A percentile compares a stretch with the other conserved stretches of the same genome.
Evolutionary conservation across 768 basidiomycete species (phyloP).

Genomic region (Auricularia auricula-judae): DNA sequence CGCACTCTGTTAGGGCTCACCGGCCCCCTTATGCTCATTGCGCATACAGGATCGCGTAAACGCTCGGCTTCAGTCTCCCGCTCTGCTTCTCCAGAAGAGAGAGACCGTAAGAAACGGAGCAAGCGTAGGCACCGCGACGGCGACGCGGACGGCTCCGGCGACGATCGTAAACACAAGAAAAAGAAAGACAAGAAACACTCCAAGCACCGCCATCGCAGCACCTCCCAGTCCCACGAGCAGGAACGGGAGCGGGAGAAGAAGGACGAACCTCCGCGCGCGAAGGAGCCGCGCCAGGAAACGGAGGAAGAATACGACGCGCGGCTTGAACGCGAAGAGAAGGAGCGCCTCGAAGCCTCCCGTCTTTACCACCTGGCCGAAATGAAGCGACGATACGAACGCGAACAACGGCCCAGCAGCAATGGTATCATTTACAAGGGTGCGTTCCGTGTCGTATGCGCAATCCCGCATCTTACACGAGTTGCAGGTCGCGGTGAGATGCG

Average conservation of each 20-base stretch:
- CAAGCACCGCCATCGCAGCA: conserved; percentile 1
- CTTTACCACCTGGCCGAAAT: not conserved
- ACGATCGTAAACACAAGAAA: conserved; percentile 14
- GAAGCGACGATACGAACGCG: conserved; percentile 2
- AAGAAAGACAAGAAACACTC: conserved; percentile 17
- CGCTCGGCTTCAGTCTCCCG: not conserved
- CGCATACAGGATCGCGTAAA: not conserved
- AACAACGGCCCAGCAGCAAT: not conserved
- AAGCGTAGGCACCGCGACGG: conserved; percentile 7
- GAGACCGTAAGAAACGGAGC: conserved; percentile 8
- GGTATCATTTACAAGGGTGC: conserved; percentile 5
- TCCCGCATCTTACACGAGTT: not conserved
- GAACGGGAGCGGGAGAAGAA: conserved; percentile 9
- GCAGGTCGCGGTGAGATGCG: conserved; percentile 5
- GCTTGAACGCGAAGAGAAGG: conserved; percentile 55
- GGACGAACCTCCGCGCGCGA: conserved; percentile 13
- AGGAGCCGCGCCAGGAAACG: conserved; percentile 33
- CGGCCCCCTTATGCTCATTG: not conserved
- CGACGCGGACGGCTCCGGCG: conserved; percentile 1
- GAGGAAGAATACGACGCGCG: conserved; percentile 65
- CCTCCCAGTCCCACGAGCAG: not conserved
- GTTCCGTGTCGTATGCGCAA: not conserved
- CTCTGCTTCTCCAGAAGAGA: not conserved
- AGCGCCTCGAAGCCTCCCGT: conserved; percentile 37
- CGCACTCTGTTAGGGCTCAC: not conserved